Conservation (phyloP, 2,329 filamentous ascomycete genomes). For the Fusarium coicis region DNA sequence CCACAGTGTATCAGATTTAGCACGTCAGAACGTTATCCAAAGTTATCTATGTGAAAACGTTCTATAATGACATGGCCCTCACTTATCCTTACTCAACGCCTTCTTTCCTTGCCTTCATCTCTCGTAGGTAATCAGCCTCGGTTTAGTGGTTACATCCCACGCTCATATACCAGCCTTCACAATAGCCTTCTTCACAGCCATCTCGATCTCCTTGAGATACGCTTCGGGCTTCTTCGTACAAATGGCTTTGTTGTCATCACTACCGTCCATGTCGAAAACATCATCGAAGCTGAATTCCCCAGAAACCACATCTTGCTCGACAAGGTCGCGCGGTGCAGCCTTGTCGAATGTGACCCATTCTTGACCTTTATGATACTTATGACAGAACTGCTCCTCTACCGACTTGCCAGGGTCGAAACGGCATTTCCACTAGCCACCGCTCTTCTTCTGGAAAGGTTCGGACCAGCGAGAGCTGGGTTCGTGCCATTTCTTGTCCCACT, state of each 20-base stretch:
- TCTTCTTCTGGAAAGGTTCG: slow-evolving; percentile 28
- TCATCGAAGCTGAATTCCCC: slow-evolving; percentile 23
- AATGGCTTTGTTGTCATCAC: background rate
- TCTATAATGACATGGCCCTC: slow-evolving; percentile 1
- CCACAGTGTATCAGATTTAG: background rate
- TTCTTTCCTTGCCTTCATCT: background rate
- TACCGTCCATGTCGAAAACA: background rate
- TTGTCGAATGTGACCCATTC: background rate
- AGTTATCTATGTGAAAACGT: slow-evolving; percentile 2
- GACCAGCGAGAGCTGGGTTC: slow-evolving; percentile 25
- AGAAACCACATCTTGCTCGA: background rate
- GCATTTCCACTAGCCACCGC: slow-evolving; percentile 45
- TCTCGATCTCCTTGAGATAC: slow-evolving; percentile 13
- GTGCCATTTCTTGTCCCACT: slow-evolving; percentile 41
- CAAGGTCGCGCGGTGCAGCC: background rate
- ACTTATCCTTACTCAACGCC: background rate
- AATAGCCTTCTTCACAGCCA: slow-evolving; percentile 28
- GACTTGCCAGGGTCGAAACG: slow-evolving; percentile 34
- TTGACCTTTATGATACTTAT: slow-evolving; percentile 14
- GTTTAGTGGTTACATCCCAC: background rate
- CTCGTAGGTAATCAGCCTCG: background rate
- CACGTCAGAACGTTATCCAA: slow-evolving; percentile 11
- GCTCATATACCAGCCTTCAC: slow-evolving; percentile 16
- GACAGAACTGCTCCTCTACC: slow-evolving; percentile 28
- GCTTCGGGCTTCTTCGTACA: slow-evolving; percentile 5